Evolutionary conservation across 306 rosid species (phyloP).

Genomic region (Prunus davidiana): DNA sequence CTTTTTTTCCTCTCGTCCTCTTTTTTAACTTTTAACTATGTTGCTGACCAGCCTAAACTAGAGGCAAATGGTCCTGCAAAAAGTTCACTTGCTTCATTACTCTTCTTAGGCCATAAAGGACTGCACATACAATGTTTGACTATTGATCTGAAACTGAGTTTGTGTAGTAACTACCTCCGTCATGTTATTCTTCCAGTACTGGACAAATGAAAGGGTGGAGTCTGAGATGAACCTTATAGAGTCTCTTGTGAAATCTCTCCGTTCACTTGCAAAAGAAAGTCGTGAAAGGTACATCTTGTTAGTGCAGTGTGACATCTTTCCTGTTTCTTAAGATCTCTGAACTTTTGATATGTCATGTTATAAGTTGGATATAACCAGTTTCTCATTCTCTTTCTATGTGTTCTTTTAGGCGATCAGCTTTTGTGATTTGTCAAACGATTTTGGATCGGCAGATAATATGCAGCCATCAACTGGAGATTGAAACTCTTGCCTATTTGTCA

Average conservation of each 20-base stretch:
- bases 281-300: constrained; percentile 63
- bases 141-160: not conserved
- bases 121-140: not conserved
- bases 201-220: constrained; percentile 78
- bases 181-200: constrained; percentile 43
- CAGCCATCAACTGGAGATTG: constrained; percentile 57
- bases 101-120: not conserved
- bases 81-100: not conserved
- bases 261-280: constrained; percentile 90
- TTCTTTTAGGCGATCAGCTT: constrained; percentile 35
- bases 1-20: constrained; percentile 56
- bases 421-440: constrained; percentile 25
- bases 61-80: not conserved
- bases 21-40: constrained; percentile 64
- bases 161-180: not conserved
- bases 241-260: constrained; percentile 66
- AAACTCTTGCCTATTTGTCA: constrained; percentile 73
- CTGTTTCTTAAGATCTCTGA: not conserved
- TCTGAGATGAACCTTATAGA: constrained; percentile 68
- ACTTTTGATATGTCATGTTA: not conserved
- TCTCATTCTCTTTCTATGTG: not conserved
- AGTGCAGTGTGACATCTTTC: not conserved
- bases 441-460: constrained; percentile 28
- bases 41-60: not conserved
- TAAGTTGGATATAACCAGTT: not conserved